Base-by-base conservation (phyloP, 2,329 filamentous ascomycete genomes). In the Apiospora pterosperma region DNA sequence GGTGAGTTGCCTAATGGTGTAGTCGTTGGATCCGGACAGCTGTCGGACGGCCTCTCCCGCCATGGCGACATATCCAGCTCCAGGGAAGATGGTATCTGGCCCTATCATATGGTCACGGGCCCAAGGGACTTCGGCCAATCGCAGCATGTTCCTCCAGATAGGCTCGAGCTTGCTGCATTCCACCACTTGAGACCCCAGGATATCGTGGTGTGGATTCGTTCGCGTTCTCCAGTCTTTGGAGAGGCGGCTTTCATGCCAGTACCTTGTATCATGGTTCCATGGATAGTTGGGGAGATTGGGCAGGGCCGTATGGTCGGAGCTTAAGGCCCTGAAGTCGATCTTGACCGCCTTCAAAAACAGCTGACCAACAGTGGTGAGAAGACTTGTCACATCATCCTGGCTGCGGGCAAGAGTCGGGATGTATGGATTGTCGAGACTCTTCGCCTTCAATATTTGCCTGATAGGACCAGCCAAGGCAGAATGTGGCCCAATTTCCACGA, bases 111-210 rank as follows among this genome's bases (percentile, higher is more conserved):
- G 59, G 28, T 66, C 64, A 23, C 21, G 58, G 5, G 62, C 25
- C 79, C 78, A 81, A 7, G 74, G 70, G 8, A 76, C 31, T 61
- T 78, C 75, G 1, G 70, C 69, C 7, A 75, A 60, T 4, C 71
- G 68, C 0, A 81, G 69, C 6, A 78, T 62, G 61, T 79, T 79
- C 10, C 75, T 70, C 76, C 76, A 82, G 1, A 62, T 48, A 0
- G 59, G 62, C 21, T 28, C 41, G 19, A 42, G 39, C 5, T 64
- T 59, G 0, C 64, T 65, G 28, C 67, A 59, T 8, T 66, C 68
- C 1, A 61, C 16, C 0, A 67, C 41, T n/a, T 63, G 62, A n/a
- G n/a, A 12, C 21, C 64, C 64, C 8, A 65, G 62, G 2, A 72
- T 14, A 61, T 70, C 70, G 31, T 71, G 68, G 8, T 67, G 66